A percentile compares a stretch with the other conserved stretches of the same genome.
Conservation (phyloP, 2,329 filamentous ascomycete genomes). For the Aspergillus cejpii region DNA sequence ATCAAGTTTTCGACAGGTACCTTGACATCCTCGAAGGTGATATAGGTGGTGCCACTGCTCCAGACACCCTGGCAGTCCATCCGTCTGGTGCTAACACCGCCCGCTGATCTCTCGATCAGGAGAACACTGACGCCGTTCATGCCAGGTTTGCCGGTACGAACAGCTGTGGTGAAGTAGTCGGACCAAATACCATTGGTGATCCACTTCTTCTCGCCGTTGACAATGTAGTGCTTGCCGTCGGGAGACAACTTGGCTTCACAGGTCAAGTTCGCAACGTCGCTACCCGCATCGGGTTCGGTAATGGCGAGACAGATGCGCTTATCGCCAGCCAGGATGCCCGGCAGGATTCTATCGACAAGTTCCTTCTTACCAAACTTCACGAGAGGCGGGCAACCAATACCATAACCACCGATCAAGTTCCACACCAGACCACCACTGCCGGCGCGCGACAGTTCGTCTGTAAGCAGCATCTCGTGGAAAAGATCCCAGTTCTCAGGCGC, state of each 20-base stretch:
- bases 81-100: conserved; percentile 82
- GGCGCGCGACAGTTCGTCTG: conserved; percentile 83
- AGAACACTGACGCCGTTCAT: conserved; percentile 91
- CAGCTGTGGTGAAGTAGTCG: conserved; percentile 96
- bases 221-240: conserved; percentile 98
- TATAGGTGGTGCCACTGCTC: conserved; percentile 90
- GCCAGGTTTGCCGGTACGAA: conserved; percentile 77
- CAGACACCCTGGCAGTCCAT: conserved; percentile 99
- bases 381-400: conserved; percentile 85
- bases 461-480: conserved; percentile 95
- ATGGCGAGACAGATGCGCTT: conserved; percentile 98
- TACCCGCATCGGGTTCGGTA: conserved; percentile 91
- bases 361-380: conserved; percentile 85
- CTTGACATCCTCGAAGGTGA: conserved; percentile 98
- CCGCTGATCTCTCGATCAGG: conserved; percentile 77
- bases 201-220: conserved; percentile 99
- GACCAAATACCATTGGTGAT: conserved; percentile 97
- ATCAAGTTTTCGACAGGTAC: conserved; percentile 98
- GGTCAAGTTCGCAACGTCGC: conserved; percentile 88
- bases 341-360: conserved; percentile 79
- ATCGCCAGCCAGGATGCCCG: conserved; percentile 80
- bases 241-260: conserved; percentile 93
- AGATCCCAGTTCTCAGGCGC: conserved; percentile 88
- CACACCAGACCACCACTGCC: conserved; percentile 92
- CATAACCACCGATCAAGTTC: conserved; percentile 95